phyloP scores from a whole-genome alignment of 2,329 filamentous ascomycete genomes.

The Fusarium guadeloupense region DNA sequence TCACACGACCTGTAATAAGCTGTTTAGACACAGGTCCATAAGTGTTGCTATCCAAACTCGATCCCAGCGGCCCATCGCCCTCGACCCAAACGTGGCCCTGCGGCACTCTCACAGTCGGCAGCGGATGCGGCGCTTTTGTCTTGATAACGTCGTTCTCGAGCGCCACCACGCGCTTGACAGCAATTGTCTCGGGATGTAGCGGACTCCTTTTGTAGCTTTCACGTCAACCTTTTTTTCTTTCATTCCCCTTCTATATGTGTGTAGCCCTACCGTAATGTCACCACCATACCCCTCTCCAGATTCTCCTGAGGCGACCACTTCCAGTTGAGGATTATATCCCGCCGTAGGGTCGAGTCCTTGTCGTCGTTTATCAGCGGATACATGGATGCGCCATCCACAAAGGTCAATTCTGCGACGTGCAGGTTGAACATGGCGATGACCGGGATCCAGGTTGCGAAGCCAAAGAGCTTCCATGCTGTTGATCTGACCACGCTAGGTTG shows the following conservation, averaged over 20 bases:
- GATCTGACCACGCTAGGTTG: conserved; percentile 40
- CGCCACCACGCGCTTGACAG: conserved; percentile 85
- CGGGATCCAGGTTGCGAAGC: conserved; percentile 69
- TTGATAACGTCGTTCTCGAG: conserved; percentile 80
- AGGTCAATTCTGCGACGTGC: conserved; percentile 66
- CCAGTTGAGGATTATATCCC: conserved; percentile 67
- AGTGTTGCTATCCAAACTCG: conserved; percentile 84
- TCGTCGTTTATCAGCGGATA: conserved; percentile 78
- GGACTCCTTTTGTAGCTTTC: conserved; percentile 66
- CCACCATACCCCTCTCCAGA: conserved; percentile 76
- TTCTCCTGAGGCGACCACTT: conserved; percentile 67
- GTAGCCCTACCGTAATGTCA: conserved; percentile 73
- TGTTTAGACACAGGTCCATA: conserved; percentile 85
- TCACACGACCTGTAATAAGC: conserved; percentile 78
- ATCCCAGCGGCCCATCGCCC: conserved; percentile 79
- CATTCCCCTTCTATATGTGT: no score
- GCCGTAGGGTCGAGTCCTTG: conserved; percentile 62
- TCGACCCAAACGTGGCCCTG: conserved; percentile 94
- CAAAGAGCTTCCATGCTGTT: conserved; percentile 59
- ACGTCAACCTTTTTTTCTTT: conserved; percentile 1
- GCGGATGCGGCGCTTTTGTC: conserved; percentile 69
- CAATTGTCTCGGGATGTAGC: conserved; percentile 71
- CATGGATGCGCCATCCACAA: conserved; percentile 75
- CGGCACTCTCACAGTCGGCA: conserved; percentile 71
- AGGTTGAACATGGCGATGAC: conserved; percentile 69